phyloP scores from a whole-genome alignment of 2,329 filamentous ascomycete genomes.

The Epichloe sibirici region DNA sequence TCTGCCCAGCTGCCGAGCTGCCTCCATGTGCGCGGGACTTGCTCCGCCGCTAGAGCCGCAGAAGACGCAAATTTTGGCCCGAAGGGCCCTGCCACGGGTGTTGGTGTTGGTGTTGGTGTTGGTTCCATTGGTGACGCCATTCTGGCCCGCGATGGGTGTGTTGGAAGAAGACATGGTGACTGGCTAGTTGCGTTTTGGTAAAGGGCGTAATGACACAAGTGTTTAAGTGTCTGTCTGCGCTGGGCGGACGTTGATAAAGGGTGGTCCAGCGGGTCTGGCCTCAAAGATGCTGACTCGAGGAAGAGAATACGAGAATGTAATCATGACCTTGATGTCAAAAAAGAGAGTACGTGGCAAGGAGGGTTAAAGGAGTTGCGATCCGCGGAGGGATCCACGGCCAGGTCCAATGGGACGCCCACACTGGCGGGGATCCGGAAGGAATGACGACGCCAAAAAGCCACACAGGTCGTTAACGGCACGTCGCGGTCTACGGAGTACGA shows the following conservation, averaged over 20 bases:
- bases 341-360: background rate
- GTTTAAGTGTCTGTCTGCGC: too few species aligned
- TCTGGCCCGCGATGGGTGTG: conserved; percentile 11
- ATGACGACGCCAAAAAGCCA: background rate
- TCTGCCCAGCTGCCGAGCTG: conserved; percentile 62
- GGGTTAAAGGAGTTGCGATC: background rate
- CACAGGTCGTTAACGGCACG: background rate
- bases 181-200: background rate
- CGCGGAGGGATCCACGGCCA: background rate
- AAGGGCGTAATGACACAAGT: background rate
- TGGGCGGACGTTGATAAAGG: background rate
- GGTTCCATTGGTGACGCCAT: conserved; percentile 13
- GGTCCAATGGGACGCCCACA: background rate
- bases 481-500: background rate
- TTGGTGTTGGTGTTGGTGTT: conserved; percentile 13
- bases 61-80: conserved; percentile 79
- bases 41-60: conserved; percentile 72
- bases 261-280: background rate
- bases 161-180: conserved; percentile 6
- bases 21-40: conserved; percentile 61
- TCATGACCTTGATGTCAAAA: background rate
- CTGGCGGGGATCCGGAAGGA: background rate
- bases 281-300: background rate
- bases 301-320: background rate
- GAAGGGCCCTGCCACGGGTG: conserved; percentile 13